phyloP scores from a whole-genome alignment of 306 rosid genomes.

The Myrica gale region DNA sequence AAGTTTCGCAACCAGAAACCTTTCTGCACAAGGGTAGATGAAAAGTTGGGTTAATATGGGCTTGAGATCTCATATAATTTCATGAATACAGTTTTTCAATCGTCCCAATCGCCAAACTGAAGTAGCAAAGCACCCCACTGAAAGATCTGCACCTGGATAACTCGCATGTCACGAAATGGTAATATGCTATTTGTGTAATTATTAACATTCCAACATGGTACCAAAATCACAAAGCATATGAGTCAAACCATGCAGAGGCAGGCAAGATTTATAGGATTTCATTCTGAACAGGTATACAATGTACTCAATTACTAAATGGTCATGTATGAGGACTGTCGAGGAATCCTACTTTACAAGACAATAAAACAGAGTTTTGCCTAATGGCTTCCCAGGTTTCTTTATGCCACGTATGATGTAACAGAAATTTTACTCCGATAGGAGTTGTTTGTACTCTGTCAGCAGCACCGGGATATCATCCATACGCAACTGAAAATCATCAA shows the following conservation, averaged over 20 bases:
- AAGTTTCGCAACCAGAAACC: too few species aligned
- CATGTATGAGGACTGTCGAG: neutral
- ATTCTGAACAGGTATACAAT: neutral
- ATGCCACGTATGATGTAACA: neutral
- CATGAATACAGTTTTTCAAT: neutral
- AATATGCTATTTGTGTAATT: neutral
- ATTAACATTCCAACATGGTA: neutral
- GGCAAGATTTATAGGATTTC: neutral
- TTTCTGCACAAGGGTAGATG: too few species aligned
- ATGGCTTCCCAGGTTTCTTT: too few species aligned
- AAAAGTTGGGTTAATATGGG: neutral
- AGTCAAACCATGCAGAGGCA: neutral
- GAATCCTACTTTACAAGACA: too few species aligned
- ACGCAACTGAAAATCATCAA: conserved; percentile 59
- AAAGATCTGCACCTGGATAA: neutral
- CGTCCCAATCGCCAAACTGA: too few species aligned
- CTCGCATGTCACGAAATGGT: neutral
- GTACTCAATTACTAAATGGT: neutral
- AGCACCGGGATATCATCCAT: conserved; percentile 82
- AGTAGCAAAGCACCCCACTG: neutral
- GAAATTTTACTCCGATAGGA: conserved; percentile 35
- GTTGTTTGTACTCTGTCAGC: conserved; percentile 67
- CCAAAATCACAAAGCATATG: neutral
- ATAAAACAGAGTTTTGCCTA: too few species aligned
- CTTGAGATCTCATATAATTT: neutral